Conservation (phyloP, 257 asterid species). For the Solanum peruvianum region DNA sequence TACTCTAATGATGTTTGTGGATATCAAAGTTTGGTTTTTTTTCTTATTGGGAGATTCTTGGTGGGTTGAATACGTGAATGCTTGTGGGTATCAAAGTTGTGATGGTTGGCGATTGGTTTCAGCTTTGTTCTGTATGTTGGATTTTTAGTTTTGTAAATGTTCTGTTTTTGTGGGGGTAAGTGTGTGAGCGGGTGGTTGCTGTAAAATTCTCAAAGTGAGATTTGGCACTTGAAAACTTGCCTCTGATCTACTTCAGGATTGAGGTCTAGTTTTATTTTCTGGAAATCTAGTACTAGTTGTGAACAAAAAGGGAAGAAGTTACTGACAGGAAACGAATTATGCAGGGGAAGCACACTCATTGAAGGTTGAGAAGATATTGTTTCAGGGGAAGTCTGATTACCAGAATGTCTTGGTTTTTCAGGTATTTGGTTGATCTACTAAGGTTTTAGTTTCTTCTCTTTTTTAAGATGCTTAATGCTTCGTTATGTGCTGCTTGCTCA, state of each 20-base stretch:
- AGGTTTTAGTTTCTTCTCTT: neutral
- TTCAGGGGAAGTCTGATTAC: constrained; percentile 84
- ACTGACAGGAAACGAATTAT: constrained; percentile 6
- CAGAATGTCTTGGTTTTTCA: constrained; percentile 90
- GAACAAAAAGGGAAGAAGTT: neutral
- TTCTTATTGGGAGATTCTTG: neutral
- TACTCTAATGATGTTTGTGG: neutral
- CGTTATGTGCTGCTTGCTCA: neutral
- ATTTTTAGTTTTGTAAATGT: neutral
- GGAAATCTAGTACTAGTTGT: neutral
- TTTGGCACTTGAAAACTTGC: neutral
- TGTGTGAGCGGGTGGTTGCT: neutral
- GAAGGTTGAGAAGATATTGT: constrained; percentile 80
- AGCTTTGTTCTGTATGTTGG: neutral
- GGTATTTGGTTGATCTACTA: constrained; percentile 26
- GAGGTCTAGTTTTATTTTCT: neutral
- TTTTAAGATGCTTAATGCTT: neutral
- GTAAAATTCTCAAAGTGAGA: neutral
- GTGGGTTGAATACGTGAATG: neutral
- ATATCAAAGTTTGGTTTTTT: neutral
- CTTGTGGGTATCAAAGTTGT: neutral
- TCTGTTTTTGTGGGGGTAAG: neutral
- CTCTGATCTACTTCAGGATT: neutral
- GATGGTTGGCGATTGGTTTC: neutral
- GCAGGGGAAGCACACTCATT: constrained; percentile 98